phyloP scores from a whole-genome alignment of 192 early-diverging fungal genomes.

The Entomortierella parvispora region DNA sequence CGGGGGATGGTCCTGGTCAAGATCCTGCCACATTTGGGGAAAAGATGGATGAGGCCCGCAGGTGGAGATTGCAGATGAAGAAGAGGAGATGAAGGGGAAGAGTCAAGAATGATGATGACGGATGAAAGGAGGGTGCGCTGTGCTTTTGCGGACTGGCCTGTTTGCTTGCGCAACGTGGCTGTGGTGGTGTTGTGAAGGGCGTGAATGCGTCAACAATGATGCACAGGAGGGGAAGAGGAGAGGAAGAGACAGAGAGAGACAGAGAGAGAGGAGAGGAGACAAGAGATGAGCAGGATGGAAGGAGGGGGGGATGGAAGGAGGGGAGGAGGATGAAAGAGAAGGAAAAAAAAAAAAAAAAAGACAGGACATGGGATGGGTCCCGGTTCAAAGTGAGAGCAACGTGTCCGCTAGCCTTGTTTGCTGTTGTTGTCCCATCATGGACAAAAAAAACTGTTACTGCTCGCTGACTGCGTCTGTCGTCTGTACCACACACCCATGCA shows the following conservation, averaged over 20 bases:
- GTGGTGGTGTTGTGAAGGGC: neutral
- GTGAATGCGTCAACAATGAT: slow-evolving; percentile 7
- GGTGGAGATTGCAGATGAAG: neutral
- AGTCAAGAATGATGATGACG: neutral
- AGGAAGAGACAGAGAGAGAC: neutral
- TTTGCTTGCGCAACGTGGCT: neutral
- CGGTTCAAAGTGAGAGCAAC: too few relatives aligned
- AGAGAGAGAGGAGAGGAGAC: neutral
- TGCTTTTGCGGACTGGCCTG: neutral
- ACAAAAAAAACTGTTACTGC: too few relatives aligned
- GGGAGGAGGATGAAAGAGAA: neutral
- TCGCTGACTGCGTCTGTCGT: too few relatives aligned
- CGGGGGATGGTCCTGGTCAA: slow-evolving; percentile 4
- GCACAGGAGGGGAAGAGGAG: neutral
- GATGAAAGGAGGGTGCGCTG: neutral
- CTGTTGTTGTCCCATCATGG: too few relatives aligned
- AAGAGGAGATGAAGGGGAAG: neutral
- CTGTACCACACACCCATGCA: too few relatives aligned
- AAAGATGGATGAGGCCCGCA: neutral
- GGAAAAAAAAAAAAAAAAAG: neutral
- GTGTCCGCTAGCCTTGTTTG: too few relatives aligned
- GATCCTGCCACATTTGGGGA: slow-evolving; percentile 16
- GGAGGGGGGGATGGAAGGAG: neutral
- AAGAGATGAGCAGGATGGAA: neutral
- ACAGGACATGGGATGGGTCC: too few relatives aligned